Percentiles rank a stretch among this genome's conserved stretches.
These are phyloP conservation scores for Ustilago shanxiensis DNA, from an alignment of 1,284 basidiomycete genomes.

Conservation along the genomic window DNA sequence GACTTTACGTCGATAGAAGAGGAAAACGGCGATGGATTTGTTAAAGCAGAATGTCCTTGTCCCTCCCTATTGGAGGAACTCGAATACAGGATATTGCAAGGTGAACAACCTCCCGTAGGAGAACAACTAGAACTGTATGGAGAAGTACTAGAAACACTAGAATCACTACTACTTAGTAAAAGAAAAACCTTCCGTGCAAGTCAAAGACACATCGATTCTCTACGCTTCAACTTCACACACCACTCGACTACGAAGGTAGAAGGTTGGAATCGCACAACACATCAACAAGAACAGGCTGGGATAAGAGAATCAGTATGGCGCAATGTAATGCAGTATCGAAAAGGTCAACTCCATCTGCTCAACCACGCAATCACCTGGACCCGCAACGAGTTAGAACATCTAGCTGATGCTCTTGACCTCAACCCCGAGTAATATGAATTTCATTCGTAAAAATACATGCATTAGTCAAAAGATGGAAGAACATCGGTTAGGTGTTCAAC, in stretches of 20 bases:
- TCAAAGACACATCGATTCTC: conserved; percentile 13
- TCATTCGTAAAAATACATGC: conserved; percentile 1
- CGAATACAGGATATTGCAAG: neutral
- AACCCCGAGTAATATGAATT: too few species aligned
- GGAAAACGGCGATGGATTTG: neutral
- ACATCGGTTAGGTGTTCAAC: conserved; percentile 43
- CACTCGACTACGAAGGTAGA: too few species aligned
- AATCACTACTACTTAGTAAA: conserved; percentile 36
- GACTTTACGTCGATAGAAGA: too few species aligned
- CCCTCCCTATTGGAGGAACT: conserved; percentile 21
- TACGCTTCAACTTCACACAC: neutral
- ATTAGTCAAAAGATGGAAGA: conserved; percentile 42
- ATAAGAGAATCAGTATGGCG: conserved; percentile 13
- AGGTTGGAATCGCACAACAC: conserved; percentile 11
- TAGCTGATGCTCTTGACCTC: conserved; percentile 46
- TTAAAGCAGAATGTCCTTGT: conserved; percentile 19
- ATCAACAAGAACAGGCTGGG: too few species aligned
- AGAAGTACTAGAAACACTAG: conserved; percentile 30
- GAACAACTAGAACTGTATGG: conserved; percentile 21
- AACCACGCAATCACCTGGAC: conserved; percentile 50
- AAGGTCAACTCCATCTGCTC: conserved; percentile 35
- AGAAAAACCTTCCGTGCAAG: conserved; percentile 34
- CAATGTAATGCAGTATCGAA: conserved; percentile 35
- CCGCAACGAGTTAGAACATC: conserved; percentile 17
- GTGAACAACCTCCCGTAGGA: neutral